A percentile compares a stretch with the other conserved stretches of the same genome.
phyloP scores from a whole-genome alignment of 192 early-diverging fungal genomes.

The Linnemannia hyalina region DNA sequence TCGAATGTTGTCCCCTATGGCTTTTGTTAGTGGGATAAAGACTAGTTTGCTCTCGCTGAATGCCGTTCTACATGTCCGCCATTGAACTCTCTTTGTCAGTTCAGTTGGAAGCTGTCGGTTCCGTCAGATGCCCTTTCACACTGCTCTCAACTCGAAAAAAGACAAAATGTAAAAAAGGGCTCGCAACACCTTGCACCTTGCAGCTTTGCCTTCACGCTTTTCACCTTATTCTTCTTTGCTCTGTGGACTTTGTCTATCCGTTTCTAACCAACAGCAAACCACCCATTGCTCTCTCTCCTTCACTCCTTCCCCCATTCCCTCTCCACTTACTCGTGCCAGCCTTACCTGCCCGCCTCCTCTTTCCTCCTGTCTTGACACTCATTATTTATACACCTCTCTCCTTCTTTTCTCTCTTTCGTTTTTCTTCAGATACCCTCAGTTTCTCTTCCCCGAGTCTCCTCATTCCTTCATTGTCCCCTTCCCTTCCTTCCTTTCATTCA shows the following conservation, averaged over 20 bases:
- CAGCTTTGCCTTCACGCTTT: too few relatives aligned
- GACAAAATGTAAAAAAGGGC: neutral
- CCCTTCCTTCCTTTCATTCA: neutral
- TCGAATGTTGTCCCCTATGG: neutral
- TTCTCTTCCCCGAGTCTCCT: neutral
- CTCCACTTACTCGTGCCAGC: too few relatives aligned
- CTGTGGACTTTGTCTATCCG: neutral
- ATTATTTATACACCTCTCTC: neutral
- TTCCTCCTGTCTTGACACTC: neutral
- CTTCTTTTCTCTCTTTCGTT: neutral
- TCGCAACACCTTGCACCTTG: too few relatives aligned
- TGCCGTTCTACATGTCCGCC: neutral
- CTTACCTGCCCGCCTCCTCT: neutral
- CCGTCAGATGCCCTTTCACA: neutral
- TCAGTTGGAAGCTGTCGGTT: neutral
- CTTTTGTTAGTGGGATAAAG: neutral
- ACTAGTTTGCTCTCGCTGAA: neutral
- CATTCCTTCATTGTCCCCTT: neutral
- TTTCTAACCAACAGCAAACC: neutral
- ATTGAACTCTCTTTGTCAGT: neutral
- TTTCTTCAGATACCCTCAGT: neutral
- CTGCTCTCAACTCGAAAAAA: constrained; percentile 1
- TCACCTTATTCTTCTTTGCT: neutral
- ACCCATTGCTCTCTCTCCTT: neutral
- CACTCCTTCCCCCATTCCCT: too few relatives aligned